Evolutionary conservation across 164 flowering plant genomes (phyloP), one percentile per base, ranked within the genome.

Genomic region (Houttuynia cordata): DNA sequence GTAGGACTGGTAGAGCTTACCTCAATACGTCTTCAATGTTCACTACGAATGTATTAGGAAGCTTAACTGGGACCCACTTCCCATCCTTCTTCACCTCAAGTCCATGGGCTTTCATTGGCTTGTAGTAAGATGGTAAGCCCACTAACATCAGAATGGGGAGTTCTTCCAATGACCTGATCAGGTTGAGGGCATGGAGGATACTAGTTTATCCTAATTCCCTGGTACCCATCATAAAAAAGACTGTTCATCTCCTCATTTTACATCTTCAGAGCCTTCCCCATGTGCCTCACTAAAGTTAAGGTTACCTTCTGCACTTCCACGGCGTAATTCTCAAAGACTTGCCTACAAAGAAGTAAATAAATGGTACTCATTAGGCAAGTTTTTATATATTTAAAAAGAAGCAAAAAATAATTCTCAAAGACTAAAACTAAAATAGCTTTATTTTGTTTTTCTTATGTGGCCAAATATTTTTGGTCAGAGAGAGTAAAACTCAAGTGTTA

Each of bases 71-170:
- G 9, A 79, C 60, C 83, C 83, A 80, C 49, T 62, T 63, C 15
- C 69, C 75, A 65, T 74, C 58, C 59, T 75, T 71, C 68, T 57
- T 72, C 60, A 78, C 69, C 19, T 82, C 82, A 45, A 82, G 63
- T 0, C 82, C 87, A 2, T 30, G 37, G 6, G 37, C 37, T 30
- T n/a, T 30, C 37, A 30, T 30, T 30, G 37, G 4, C 37, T 30
- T 63, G 63, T 50, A 0, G 17, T 37, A 83, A 63, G 12, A 82
- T 3, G n/a, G 83, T 79, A 18, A 79, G 51, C 12, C 75, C 80
- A 0, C 55, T 47, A 5, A 73, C 64, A 73, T 80, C 84, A 24
- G 84, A 70, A 67, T 80, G 87, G 4, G 84, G 81, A 8, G 75
- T 61, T 5, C 51, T 64, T 10, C 81, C 83, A 24, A 77, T 55